These are phyloP conservation scores for Phytophthora litchii DNA, from an alignment of 352 stramenopile species.

Conservation along the genomic window DNA sequence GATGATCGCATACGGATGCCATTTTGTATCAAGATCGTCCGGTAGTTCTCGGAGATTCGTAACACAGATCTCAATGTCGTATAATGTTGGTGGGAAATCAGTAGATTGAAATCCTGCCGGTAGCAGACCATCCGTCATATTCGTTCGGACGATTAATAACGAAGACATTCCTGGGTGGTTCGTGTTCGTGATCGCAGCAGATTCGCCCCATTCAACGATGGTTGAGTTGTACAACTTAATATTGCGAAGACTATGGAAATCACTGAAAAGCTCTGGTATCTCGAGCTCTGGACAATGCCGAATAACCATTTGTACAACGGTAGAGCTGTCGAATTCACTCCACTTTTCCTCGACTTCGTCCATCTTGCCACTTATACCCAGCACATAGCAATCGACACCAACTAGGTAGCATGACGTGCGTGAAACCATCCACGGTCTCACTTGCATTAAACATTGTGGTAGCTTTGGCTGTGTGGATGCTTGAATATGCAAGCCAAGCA, in stretches of 20 bases:
- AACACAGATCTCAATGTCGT: conserved; percentile 47
- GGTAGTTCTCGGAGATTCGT: conserved; percentile 45
- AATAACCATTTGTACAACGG: conserved; percentile 38
- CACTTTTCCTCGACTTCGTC: conserved; percentile 21
- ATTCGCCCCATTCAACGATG: conserved; percentile 28
- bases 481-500: conserved; percentile 28
- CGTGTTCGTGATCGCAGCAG: conserved; percentile 27
- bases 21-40: conserved; percentile 40
- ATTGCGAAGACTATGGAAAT: conserved; percentile 32
- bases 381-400: conserved; percentile 32
- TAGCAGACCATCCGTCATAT: conserved; percentile 37
- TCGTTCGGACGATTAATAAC: conserved; percentile 40
- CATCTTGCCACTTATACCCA: conserved; percentile 20
- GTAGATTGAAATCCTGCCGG: conserved; percentile 39
- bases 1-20: conserved; percentile 26
- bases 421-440: conserved; percentile 37
- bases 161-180: conserved; percentile 33
- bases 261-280: conserved; percentile 29
- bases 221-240: conserved; percentile 54
- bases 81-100: conserved; percentile 37
- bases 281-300: conserved; percentile 39
- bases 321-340: conserved; percentile 32
- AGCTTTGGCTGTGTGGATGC: conserved; percentile 18
- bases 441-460: conserved; percentile 35
- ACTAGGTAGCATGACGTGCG: conserved; percentile 42